A percentile compares a stretch with the other conserved stretches of the same genome.
Conservation (phyloP, 345 rosid genomes). For the Geranium rotundifolium region DNA sequence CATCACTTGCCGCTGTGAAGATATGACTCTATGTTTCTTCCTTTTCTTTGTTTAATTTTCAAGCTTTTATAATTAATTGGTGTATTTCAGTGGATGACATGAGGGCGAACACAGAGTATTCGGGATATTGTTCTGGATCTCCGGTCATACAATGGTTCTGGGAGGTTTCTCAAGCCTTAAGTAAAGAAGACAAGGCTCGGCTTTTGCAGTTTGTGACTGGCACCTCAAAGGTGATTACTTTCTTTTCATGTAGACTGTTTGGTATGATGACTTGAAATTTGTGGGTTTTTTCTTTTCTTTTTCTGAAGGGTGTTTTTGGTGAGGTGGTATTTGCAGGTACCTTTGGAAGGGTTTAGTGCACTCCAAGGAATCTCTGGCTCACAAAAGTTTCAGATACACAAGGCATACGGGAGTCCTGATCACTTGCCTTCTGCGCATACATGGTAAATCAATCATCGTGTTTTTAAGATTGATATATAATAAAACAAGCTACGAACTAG, state of each 20-base stretch:
- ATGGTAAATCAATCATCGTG: constrained; percentile 31
- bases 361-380: constrained; percentile 96
- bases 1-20: not conserved
- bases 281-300: too few species aligned
- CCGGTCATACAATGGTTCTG: constrained; percentile 97
- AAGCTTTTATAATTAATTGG: not conserved
- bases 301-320: not conserved
- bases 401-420: constrained; percentile 84
- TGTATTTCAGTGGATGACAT: constrained; percentile 72
- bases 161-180: constrained; percentile 93
- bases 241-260: not conserved
- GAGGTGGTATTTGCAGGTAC: constrained; percentile 40
- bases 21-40: too few species aligned
- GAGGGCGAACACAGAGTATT: constrained; percentile 85
- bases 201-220: constrained; percentile 95
- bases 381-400: constrained; percentile 97
- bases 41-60: too few species aligned
- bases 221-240: constrained; percentile 67
- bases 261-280: too few species aligned
- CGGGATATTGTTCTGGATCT: constrained; percentile 85
- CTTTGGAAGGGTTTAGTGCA: constrained; percentile 90
- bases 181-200: constrained; percentile 95
- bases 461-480: too few species aligned
- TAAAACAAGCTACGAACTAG: too few species aligned
- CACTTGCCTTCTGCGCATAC: constrained; percentile 98